These are phyloP conservation scores for Fraxinus nigra DNA, from an alignment of 305 asterid genomes.

Conservation along the genomic window DNA sequence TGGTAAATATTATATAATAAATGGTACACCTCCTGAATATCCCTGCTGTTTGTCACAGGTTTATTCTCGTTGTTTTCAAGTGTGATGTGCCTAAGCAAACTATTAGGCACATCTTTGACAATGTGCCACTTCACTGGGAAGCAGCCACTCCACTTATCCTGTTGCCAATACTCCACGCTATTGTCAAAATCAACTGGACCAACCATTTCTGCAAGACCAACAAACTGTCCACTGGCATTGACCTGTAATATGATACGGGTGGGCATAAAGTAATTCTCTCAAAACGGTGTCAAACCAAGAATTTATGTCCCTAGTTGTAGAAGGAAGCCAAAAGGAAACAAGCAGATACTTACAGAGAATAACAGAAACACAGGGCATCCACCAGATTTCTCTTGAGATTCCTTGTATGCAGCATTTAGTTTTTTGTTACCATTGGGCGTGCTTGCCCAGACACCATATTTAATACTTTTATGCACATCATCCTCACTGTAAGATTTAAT, in stretches of 20 bases:
- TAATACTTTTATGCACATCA: constrained; percentile 45
- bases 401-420: constrained; percentile 44
- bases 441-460: constrained; percentile 46
- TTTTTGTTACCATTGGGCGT: constrained; percentile 45
- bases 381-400: constrained; percentile 32
- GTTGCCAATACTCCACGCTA: constrained; percentile 44
- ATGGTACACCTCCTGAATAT: constrained; percentile 40
- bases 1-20: not conserved
- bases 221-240: constrained; percentile 50
- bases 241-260: constrained; percentile 23
- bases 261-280: not conserved
- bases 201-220: constrained; percentile 48
- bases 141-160: constrained; percentile 50
- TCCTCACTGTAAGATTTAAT: constrained; percentile 52
- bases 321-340: not conserved
- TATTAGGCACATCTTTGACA: constrained; percentile 40
- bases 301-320: not conserved
- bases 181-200: constrained; percentile 39
- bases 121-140: constrained; percentile 47
- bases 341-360: constrained; percentile 32
- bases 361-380: constrained; percentile 37
- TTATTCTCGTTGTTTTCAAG: constrained; percentile 45
- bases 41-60: constrained; percentile 53
- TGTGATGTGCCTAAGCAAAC: constrained; percentile 33
- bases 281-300: not conserved